Evolutionary conservation across 75 land plant genomes (phyloP), one percentile per base, ranked within the genome.

Genomic region (Pseudotsuga menziesii): DNA sequence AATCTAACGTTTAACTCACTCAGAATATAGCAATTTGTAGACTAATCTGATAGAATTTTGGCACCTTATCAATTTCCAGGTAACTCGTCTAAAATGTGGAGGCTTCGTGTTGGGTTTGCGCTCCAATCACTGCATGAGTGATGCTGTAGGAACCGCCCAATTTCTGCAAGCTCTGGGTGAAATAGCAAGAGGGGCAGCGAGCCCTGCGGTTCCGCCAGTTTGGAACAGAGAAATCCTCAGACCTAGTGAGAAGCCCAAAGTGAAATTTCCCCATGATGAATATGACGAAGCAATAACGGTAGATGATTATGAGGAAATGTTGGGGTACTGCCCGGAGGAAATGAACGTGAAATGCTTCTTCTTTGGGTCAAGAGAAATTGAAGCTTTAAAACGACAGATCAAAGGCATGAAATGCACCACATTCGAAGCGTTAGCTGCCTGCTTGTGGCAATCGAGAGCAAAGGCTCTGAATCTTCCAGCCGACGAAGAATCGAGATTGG

Each of bases 1-100:
- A n/a, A n/a, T n/a, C n/a, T n/a, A n/a, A n/a, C n/a, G n/a, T n/a
- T n/a, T n/a, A n/a, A n/a, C n/a, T n/a, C n/a, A n/a, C n/a, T n/a
- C n/a, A n/a, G n/a, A n/a, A n/a, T n/a, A n/a, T n/a, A n/a, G 32
- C 32, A 29, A 0, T 29, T n/a, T n/a, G n/a, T n/a, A n/a, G n/a
- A n/a, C n/a, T n/a, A n/a, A n/a, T n/a, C n/a, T n/a, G n/a, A n/a
- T n/a, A n/a, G n/a, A n/a, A n/a, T n/a, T n/a, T n/a, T n/a, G n/a
- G n/a, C n/a, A n/a, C n/a, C n/a, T n/a, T 29, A 29, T 29, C 1
- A 44, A 44, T 44, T 44, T 60, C 17, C 48, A 86, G 88, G 85
- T 87, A 63, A 87, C 88, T 0, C 78, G 85, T 0, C 73, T 87
- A n/a, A 64, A 6, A 36, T 89, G 91, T 17, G 91, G 91, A 2